Evolutionary conservation across 2,329 filamentous ascomycete genomes (phyloP), one percentile per base, ranked within the genome.

Genomic region (Diaporthe amygdali): DNA sequence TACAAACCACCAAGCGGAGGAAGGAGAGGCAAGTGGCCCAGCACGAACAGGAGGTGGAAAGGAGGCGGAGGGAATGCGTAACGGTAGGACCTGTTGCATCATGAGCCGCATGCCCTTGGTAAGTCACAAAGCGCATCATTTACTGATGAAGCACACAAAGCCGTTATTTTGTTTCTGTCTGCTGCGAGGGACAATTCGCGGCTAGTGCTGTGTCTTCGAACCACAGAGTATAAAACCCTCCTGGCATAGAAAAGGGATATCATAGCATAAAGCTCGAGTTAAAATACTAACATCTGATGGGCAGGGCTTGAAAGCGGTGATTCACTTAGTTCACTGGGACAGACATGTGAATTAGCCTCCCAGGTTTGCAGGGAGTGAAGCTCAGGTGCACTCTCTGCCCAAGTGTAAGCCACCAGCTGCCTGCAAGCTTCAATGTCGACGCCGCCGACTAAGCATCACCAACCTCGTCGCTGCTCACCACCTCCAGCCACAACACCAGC

Each of bases 1-100:
- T 89, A 70, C 85, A 87, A 76, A 84, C 82, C 0, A 83, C 86
- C 68, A 90, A 87, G 78, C 87, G 84, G 52, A 87, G 86, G 66
- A 82, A 79, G 44, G 81, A 84, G 63, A 85, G 77, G 72, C 78
- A 82, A 46, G 76, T 71, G 30, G 75, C 80, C 3, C 78, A 80
- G 30, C 71, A 77, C 14, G 82, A 87, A 69, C 81, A 83, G 72
- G 79, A 82, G 39, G 74, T 76, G 67, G 78, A 80, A 9, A 81
- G 84, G 73, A 82, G 77, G 72, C 76, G 80, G 63, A 83, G 86
- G 66, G 88, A 91, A 77, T 79, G 77, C 39, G 89, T 92, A 3
- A 80, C 80, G 12, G 87, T 92, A 66, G 90, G 90, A 22, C 89
- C 89, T 64, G 74, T 90, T 55, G 64, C 74, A 46, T 76, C 67